Conservation (phyloP, 2,329 filamentous ascomycete species). For the Pseudocercospora crystallina region DNA sequence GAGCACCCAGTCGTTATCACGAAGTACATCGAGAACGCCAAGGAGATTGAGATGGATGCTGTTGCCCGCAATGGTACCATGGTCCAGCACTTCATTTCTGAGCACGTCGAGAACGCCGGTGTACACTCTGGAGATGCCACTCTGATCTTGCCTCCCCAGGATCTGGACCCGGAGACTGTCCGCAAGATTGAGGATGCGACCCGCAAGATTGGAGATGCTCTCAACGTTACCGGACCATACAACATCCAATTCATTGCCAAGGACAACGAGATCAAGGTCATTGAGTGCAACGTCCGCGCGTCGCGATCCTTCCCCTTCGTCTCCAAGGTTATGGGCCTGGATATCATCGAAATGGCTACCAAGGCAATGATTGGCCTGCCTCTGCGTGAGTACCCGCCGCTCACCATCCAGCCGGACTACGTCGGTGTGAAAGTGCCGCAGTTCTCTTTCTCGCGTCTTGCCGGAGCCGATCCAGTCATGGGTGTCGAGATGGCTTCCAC, state of each 20-base stretch:
- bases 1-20: conserved; percentile 98
- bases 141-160: conserved; percentile 89
- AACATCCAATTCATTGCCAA: conserved; percentile 99
- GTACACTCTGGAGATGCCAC: conserved; percentile 98
- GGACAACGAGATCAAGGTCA: conserved; percentile 99
- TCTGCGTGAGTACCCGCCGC: conserved; percentile 76
- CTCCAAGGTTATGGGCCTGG: conserved; percentile 96
- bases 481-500: conserved; percentile 99
- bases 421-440: conserved; percentile 98
- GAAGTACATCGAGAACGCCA: conserved; percentile 98
- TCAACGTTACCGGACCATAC: conserved; percentile 94
- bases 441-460: conserved; percentile 97
- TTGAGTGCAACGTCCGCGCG: conserved; percentile 96
- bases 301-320: conserved; percentile 97
- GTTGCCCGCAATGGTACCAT: conserved; percentile 87
- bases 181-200: conserved; percentile 91
- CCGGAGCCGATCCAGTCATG: conserved; percentile 90
- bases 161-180: conserved; percentile 85
- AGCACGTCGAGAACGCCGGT: conserved; percentile 98
- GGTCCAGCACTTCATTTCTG: conserved; percentile 94
- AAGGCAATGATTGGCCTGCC: conserved; percentile 90
- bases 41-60: conserved; percentile 99
- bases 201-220: conserved; percentile 86
- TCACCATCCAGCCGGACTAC: conserved; percentile 73
- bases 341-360: conserved; percentile 97